Evolutionary conservation across 192 early-diverging fungal species (phyloP).

Genomic region (Lunasporangiospora selenospora): DNA sequence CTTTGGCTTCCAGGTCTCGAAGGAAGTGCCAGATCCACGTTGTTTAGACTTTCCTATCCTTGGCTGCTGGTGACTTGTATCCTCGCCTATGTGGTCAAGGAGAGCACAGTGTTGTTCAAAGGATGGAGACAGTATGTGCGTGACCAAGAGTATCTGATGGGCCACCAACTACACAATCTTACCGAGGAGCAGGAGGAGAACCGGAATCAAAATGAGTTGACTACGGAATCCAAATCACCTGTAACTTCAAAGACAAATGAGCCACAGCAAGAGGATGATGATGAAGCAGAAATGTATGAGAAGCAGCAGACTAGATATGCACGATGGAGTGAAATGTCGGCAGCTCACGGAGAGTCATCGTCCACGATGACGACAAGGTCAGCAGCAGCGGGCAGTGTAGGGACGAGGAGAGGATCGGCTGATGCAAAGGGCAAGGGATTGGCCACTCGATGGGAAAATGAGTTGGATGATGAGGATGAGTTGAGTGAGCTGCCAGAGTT

Average conservation of each 20-base stretch:
- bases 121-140: constrained; percentile 80
- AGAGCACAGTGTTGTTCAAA: constrained; percentile 49
- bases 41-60: constrained; percentile 52
- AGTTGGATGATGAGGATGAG: not conserved
- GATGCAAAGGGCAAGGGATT: too few relatives aligned
- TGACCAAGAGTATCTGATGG: constrained; percentile 88
- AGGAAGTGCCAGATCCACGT: constrained; percentile 5
- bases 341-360: not conserved
- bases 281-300: too few relatives aligned
- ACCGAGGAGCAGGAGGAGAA: constrained; percentile 25
- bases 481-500: constrained; percentile 11
- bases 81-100: constrained; percentile 18
- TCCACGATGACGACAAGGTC: too few relatives aligned
- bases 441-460: not conserved
- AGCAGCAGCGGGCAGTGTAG: too few relatives aligned
- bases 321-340: too few relatives aligned
- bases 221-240: not conserved
- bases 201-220: not conserved
- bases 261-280: not conserved
- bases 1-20: constrained; percentile 18
- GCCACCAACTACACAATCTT: constrained; percentile 86
- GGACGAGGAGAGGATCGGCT: too few relatives aligned
- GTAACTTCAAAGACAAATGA: not conserved
- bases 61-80: constrained; percentile 40
- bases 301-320: too few relatives aligned